Evolutionary conservation across 2,329 filamentous ascomycete genomes (phyloP), one percentile per base, ranked within the genome.

Genomic region (Pestalotiopsis sp.): DNA sequence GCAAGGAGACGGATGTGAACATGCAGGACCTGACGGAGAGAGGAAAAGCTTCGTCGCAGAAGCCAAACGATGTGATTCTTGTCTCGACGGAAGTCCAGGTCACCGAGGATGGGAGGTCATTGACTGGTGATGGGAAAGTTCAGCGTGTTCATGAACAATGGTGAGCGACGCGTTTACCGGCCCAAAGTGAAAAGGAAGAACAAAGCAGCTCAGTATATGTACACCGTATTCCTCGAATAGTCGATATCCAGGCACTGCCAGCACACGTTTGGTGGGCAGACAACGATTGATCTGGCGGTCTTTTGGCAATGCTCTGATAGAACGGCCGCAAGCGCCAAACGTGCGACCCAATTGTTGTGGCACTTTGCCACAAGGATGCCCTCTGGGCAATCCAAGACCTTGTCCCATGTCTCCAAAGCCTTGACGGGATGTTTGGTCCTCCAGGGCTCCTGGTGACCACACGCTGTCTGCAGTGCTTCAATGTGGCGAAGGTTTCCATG

Each of bases 1-100:
- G 78, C 38, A 58, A 68, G 27, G 36, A 23, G 4, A 75, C 57
- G 25, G 57, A 80, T 56, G 74, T 81, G 4, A 81, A 82, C 62
- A 78, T 83, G 73, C 74, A 83, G 60, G 73, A 78, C 3, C 69
- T 83, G 31, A 60, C 57, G 13, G 27, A 27, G 12, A 11, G 25
- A 4, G 57, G 57, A 0, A 59, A 59, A 27, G 23, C 11, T 17
- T 59, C 23, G 23, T 27, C 57, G 2, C 57, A 4, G 1, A 59
- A 59, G 57, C 25, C 57, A n/a, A 9, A 27, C 6, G 27, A 23
- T 6, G 57, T n/a, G 0, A 59, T 59, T 9, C 14, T 59, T 36
- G 20, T 59, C 13, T 59, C 57, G 4, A 59, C 11, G 2, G 57
- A 59, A 12, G 23, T 59, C 17, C 57, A 36, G 23, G 23, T 59